Conservation (phyloP, 768 basidiomycete genomes). For the Boletus rufocinnamomeus region DNA sequence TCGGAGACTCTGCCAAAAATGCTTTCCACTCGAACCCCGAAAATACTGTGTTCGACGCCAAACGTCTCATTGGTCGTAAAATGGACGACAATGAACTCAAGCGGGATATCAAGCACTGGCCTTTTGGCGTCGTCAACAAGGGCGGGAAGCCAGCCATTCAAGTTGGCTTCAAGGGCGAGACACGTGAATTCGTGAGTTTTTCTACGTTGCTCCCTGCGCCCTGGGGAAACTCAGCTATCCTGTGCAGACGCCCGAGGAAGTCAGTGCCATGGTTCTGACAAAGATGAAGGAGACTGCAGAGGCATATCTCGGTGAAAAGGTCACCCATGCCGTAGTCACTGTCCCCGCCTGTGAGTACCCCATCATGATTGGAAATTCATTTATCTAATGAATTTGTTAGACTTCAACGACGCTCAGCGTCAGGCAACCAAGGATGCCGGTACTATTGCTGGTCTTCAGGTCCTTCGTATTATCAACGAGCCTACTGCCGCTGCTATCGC, state of each 20-base stretch:
- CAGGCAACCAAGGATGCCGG: slow-evolving; percentile 99
- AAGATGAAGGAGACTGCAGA: slow-evolving; percentile 99
- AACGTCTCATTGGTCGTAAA: slow-evolving; percentile 90
- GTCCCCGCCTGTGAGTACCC: slow-evolving; percentile 84
- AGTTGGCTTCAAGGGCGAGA: slow-evolving; percentile 77
- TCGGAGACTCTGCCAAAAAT: slow-evolving; percentile 97
- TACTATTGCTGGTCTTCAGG: slow-evolving; percentile 89
- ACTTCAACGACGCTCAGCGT: slow-evolving; percentile 99
- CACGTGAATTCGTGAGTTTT: slow-evolving; percentile 76
- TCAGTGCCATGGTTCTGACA: slow-evolving; percentile 90
- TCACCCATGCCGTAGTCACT: slow-evolving; percentile 97
- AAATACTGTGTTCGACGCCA: slow-evolving; percentile 97
- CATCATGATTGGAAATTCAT: background rate
- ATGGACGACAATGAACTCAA: slow-evolving; percentile 78
- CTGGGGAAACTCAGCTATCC: background rate
- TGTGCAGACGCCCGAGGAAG: slow-evolving; percentile 85
- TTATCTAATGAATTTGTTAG: slow-evolving; percentile 46
- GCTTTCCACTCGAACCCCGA: slow-evolving; percentile 87
- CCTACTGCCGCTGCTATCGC: slow-evolving; percentile 97
- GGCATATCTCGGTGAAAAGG: slow-evolving; percentile 93
- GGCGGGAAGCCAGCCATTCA: slow-evolving; percentile 77
- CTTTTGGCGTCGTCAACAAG: slow-evolving; percentile 80
- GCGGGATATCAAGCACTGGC: slow-evolving; percentile 90
- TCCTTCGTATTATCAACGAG: slow-evolving; percentile 98
- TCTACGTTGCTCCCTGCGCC: background rate